Conservation (phyloP, 495 filamentous ascomycete species). For the Hypoxylon subgilvum region DNA sequence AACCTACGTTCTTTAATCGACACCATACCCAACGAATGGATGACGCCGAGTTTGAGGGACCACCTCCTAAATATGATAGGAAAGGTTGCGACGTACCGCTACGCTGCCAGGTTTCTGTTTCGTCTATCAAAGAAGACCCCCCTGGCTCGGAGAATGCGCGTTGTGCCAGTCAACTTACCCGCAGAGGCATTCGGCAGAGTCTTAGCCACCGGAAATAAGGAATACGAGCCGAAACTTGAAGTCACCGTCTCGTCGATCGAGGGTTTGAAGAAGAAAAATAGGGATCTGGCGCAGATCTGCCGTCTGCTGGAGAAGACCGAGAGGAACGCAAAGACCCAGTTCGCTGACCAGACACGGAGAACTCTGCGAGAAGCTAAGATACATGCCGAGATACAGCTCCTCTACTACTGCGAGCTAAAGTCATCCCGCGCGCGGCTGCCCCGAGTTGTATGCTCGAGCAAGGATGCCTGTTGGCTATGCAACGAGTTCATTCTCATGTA, state of each 20-base stretch:
- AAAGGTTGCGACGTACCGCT: conserved; percentile 48
- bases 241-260: conserved; percentile 21
- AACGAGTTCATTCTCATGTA: conserved; percentile 52
- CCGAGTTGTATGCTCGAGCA: conserved; percentile 57
- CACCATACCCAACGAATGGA: not conserved
- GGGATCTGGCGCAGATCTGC: conserved; percentile 9
- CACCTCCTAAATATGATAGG: conserved; percentile 39
- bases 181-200: conserved; percentile 31
- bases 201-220: not conserved
- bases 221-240: conserved; percentile 20
- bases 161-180: conserved; percentile 37
- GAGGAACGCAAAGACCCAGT: conserved; percentile 13
- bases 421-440: conserved; percentile 33
- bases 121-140: conserved; percentile 37
- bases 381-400: conserved; percentile 59
- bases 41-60: conserved; percentile 13
- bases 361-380: conserved; percentile 45
- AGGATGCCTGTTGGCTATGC: conserved; percentile 59
- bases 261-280: conserved; percentile 9
- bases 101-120: conserved; percentile 41
- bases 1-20: conserved; percentile 2
- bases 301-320: not conserved
- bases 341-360: conserved; percentile 24
- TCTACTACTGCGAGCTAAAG: conserved; percentile 48
- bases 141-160: conserved; percentile 33